phyloP scores from a whole-genome alignment of 306 rosid species.

The Heteromeles arbutifolia region DNA sequence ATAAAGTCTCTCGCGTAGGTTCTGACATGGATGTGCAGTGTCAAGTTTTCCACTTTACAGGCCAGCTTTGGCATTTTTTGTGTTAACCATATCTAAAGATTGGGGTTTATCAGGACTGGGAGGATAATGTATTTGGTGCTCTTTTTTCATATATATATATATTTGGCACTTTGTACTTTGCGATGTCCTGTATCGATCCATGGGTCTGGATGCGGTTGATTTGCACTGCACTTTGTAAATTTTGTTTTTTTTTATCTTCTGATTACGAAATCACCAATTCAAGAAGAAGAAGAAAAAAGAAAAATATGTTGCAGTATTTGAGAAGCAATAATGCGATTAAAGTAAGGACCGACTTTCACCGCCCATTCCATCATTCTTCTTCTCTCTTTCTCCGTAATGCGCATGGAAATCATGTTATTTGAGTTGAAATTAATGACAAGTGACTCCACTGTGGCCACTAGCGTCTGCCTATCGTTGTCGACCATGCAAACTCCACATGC shows the following conservation, averaged over 20 bases:
- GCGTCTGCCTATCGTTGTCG: not conserved
- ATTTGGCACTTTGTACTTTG: not conserved
- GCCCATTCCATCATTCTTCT: not conserved
- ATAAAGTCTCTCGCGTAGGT: too few relatives aligned
- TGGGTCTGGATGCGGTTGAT: not conserved
- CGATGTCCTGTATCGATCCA: not conserved
- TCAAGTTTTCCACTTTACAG: not conserved
- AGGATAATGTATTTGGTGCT: not conserved
- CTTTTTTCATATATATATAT: not conserved
- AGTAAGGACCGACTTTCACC: constrained; percentile 9
- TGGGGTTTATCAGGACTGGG: not conserved
- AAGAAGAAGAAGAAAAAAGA: not conserved
- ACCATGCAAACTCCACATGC: too few relatives aligned
- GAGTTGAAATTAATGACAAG: not conserved
- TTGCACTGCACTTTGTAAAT: not conserved
- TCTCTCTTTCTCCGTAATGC: not conserved
- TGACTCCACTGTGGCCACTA: not conserved
- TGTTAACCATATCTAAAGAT: not conserved
- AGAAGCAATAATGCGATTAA: not conserved
- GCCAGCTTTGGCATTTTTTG: not conserved
- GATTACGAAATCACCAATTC: not conserved
- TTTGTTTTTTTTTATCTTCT: too few relatives aligned
- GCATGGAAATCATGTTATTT: not conserved
- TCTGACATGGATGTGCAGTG: not conserved
- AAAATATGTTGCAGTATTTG: too few relatives aligned